These are phyloP conservation scores for Silybum marianum DNA, from an alignment of 129 eudicot genomes.

Conservation along the genomic window DNA sequence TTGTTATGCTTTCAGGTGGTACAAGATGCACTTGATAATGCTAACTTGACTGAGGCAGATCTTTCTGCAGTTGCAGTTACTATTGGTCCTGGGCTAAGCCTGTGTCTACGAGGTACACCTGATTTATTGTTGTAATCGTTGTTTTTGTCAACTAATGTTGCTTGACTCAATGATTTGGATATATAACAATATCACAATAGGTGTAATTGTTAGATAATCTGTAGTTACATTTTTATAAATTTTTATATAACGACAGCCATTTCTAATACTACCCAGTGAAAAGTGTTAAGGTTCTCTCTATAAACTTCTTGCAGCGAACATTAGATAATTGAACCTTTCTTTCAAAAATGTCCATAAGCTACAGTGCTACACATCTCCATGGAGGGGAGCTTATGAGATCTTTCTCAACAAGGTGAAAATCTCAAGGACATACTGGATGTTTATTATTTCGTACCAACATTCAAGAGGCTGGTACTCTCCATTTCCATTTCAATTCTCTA, in stretches of 20 bases:
- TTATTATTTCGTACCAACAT: not conserved
- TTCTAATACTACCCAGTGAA: not conserved
- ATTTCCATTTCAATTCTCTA: not conserved
- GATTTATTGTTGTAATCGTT: not conserved
- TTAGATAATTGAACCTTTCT: not conserved
- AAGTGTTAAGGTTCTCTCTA: not conserved
- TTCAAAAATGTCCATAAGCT: not conserved
- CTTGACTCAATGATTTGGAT: not conserved
- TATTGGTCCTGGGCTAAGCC: constrained; percentile 96
- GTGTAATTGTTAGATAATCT: constrained; percentile 3
- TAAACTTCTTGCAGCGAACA: not conserved
- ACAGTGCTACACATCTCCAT: not conserved
- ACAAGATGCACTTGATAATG: constrained; percentile 89
- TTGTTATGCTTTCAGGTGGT: constrained; percentile 60
- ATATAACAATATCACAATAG: not conserved
- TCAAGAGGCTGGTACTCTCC: not conserved
- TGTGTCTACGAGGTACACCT: constrained; percentile 79
- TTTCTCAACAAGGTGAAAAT: not conserved
- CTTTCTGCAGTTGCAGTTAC: constrained; percentile 99
- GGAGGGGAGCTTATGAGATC: not conserved
- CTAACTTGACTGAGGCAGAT: constrained; percentile 66
- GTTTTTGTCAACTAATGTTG: not conserved
- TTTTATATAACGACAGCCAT: not conserved
- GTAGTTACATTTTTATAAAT: not conserved
- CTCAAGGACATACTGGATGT: not conserved